Evolutionary conservation across 345 rosid genomes (phyloP).

Genomic region (Linum trigynum): DNA sequence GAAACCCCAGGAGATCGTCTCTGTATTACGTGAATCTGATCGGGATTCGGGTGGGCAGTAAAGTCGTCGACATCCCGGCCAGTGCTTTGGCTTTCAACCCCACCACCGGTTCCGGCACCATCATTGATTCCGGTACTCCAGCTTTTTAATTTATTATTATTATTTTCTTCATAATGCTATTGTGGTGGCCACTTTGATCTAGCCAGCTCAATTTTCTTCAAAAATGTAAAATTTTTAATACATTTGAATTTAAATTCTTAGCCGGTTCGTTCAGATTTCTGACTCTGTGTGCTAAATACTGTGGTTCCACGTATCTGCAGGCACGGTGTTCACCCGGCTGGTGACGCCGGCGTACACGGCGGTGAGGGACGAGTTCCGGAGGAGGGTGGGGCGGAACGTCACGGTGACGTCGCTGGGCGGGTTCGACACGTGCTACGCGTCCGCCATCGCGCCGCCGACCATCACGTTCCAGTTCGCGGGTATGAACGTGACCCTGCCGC

Average conservation of each 20-base stretch:
- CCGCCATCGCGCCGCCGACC: slow-evolving; percentile 55
- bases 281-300: slow-evolving; percentile 1
- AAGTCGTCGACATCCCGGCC: slow-evolving; percentile 57
- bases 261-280: too few relatives aligned
- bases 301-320: slow-evolving; percentile 17
- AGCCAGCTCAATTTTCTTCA: too few relatives aligned
- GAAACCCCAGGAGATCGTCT: slow-evolving; percentile 71
- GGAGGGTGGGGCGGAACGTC: slow-evolving; percentile 31
- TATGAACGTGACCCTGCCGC: slow-evolving; percentile 76
- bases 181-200: too few relatives aligned
- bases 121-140: slow-evolving; percentile 75
- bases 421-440: slow-evolving; percentile 91
- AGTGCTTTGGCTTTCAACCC: slow-evolving; percentile 63
- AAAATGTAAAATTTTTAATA: too few relatives aligned
- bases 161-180: too few relatives aligned
- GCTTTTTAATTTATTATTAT: background rate
- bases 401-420: slow-evolving; percentile 72
- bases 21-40: slow-evolving; percentile 75
- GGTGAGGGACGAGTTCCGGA: slow-evolving; percentile 62
- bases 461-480: slow-evolving; percentile 76
- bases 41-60: slow-evolving; percentile 66
- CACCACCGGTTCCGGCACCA: slow-evolving; percentile 75
- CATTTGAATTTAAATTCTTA: too few relatives aligned
- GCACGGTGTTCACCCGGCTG: slow-evolving; percentile 72
- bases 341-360: slow-evolving; percentile 66